A percentile compares a stretch with the other conserved stretches of the same genome.
These are phyloP conservation scores for Pseudoturritis turrita DNA, from an alignment of 345 rosid species.

Conservation along the genomic window DNA sequence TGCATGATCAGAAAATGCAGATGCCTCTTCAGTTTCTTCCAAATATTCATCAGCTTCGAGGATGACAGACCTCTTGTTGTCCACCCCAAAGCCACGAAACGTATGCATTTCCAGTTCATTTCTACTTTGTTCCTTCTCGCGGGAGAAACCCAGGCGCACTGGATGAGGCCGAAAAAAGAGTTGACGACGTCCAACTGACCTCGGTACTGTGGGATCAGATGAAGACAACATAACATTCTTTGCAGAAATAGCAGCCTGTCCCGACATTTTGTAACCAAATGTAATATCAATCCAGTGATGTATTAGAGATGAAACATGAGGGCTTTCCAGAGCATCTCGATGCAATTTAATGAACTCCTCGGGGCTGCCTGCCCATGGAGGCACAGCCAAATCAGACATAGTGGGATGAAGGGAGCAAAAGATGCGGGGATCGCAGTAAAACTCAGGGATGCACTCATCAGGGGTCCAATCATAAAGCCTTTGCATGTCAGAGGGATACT, in stretches of 20 bases:
- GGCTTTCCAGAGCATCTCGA: slow-evolving; percentile 81
- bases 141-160: slow-evolving; percentile 39
- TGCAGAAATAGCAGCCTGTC: slow-evolving; percentile 78
- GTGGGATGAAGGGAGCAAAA: slow-evolving; percentile 70
- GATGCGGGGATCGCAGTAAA: slow-evolving; percentile 73
- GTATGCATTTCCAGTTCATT: slow-evolving; percentile 32
- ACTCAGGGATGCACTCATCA: slow-evolving; percentile 98
- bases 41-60: slow-evolving; percentile 44
- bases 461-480: slow-evolving; percentile 98
- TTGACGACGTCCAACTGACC: slow-evolving; percentile 85
- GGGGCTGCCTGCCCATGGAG: slow-evolving; percentile 74
- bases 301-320: slow-evolving; percentile 61
- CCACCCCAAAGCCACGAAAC: slow-evolving; percentile 38
- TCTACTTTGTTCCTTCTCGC: slow-evolving; percentile 25
- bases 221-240: slow-evolving; percentile 94
- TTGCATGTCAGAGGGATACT: slow-evolving; percentile 92
- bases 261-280: slow-evolving; percentile 93
- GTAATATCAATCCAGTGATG: slow-evolving; percentile 92
- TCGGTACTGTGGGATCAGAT: slow-evolving; percentile 57
- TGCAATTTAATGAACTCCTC: slow-evolving; percentile 85
- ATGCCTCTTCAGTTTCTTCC: slow-evolving; percentile 69
- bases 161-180: slow-evolving; percentile 80
- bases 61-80: slow-evolving; percentile 39
- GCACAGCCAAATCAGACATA: slow-evolving; percentile 90
- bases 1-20: slow-evolving; percentile 69